Evolutionary conservation across 2,329 filamentous ascomycete genomes (phyloP), one percentile per base, ranked within the genome.

Genomic region (Tolypocladium inflatum): DNA sequence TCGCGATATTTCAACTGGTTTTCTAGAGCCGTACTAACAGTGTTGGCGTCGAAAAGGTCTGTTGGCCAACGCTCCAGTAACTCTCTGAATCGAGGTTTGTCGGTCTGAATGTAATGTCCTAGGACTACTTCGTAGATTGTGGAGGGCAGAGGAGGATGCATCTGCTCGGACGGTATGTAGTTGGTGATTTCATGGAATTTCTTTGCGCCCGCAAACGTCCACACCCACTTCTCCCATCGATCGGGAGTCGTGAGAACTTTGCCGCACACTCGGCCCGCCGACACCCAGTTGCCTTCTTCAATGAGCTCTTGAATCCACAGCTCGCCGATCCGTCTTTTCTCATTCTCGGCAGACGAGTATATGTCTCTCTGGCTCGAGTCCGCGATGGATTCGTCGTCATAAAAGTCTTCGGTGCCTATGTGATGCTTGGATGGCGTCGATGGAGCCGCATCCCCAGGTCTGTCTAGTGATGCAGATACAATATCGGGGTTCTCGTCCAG

Each of bases 201-300:
- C 62, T 90, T 83, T 2, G 89, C 88, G 45, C 91, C 88, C 9
- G 91, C 90, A 73, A 99, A 99, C 0, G 84, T 87, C 84, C 89
- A 95, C 6, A 95, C 88, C 91, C 93, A 97, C 66, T 95, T 90
- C 74, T 97, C 92, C 94, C 94, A 99, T 64, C 88, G 80, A 54
- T 88, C 80, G 1, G 91, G 85, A 1, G 87, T 90, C 50, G 85
- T 85, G 1, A 99, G 78, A 0, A 97, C 92, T 67, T 87, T 91
- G 17, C 88, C 89, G 59, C 91, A 93, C 4, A 95, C 80, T 66
- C 88, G 80, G 1, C 91, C 93, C 7, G 94, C 94, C 58, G 82
- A 78, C 10, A 70, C 70, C 94, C 94, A 99, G 61, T 93, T 80
- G 10, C 84, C 80, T 0, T 83, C 79, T 41, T 86, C 83, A 39